A percentile compares a stretch with the other conserved stretches of the same genome.
Conservation (phyloP, 306 rosid species). For the Biancaea sappan region DNA sequence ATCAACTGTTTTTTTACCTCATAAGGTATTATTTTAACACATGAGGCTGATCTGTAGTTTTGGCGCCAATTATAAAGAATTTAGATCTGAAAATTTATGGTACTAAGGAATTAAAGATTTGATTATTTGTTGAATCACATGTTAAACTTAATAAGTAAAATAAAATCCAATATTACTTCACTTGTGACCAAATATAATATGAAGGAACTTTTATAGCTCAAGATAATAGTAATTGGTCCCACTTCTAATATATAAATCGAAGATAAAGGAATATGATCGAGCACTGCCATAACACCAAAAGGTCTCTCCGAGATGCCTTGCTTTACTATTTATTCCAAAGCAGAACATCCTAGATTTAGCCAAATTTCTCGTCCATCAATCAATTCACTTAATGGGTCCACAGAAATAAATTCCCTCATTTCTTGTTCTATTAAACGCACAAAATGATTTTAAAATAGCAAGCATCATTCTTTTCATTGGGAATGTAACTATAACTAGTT, state of each 20-base stretch:
- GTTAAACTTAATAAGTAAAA: neutral
- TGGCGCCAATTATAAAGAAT: no score
- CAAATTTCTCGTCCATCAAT: constrained; percentile 23
- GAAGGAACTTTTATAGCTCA: neutral
- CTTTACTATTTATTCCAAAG: constrained; percentile 25
- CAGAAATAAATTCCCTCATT: constrained; percentile 15
- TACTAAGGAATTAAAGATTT: neutral
- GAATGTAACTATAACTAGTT: no score
- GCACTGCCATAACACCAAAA: neutral
- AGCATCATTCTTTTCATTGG: constrained; percentile 25
- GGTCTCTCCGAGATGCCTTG: constrained; percentile 4
- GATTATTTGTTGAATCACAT: neutral
- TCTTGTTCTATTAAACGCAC: neutral
- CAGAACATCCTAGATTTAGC: constrained; percentile 25
- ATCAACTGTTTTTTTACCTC: no score
- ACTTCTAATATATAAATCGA: constrained; percentile 6
- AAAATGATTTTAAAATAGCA: neutral
- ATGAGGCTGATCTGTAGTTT: no score
- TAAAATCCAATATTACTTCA: neutral
- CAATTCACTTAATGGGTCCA: neutral
- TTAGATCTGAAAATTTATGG: no score
- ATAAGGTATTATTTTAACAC: no score
- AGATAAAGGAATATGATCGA: neutral
- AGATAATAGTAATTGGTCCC: constrained; percentile 2
- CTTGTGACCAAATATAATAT: neutral